Evolutionary conservation across 73 alveolate species (phyloP).

Genomic region (Paramecium sonneborni): DNA sequence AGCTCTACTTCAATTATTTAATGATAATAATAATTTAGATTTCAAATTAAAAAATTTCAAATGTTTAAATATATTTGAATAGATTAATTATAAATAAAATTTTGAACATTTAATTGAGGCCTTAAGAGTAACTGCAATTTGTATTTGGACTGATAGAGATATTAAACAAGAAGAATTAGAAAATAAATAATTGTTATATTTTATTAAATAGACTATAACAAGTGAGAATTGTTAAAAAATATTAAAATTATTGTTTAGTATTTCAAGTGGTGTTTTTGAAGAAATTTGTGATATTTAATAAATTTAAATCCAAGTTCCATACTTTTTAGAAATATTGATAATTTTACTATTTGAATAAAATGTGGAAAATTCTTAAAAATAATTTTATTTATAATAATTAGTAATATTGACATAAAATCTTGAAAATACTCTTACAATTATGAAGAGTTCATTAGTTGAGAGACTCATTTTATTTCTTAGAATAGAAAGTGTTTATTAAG

Average conservation of each 20-base stretch:
- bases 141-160: background rate
- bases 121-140: background rate
- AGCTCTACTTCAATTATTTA: background rate
- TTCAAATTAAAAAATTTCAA: background rate
- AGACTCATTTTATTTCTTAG: background rate
- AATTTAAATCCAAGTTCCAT: background rate
- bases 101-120: background rate
- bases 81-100: background rate
- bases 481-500: background rate
- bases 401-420: background rate
- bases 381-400: background rate
- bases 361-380: background rate
- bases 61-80: background rate
- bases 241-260: background rate
- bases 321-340: background rate
- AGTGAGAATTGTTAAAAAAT: background rate
- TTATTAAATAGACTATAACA: background rate
- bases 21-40: background rate
- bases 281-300: background rate
- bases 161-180: background rate
- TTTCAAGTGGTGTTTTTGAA: background rate
- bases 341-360: slow-evolving; percentile 38
- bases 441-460: slow-evolving; percentile 2
- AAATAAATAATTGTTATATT: background rate
- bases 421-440: background rate